These are phyloP conservation scores for Trametes gibbosa DNA, from an alignment of 768 basidiomycete species.

Conservation along the genomic window DNA sequence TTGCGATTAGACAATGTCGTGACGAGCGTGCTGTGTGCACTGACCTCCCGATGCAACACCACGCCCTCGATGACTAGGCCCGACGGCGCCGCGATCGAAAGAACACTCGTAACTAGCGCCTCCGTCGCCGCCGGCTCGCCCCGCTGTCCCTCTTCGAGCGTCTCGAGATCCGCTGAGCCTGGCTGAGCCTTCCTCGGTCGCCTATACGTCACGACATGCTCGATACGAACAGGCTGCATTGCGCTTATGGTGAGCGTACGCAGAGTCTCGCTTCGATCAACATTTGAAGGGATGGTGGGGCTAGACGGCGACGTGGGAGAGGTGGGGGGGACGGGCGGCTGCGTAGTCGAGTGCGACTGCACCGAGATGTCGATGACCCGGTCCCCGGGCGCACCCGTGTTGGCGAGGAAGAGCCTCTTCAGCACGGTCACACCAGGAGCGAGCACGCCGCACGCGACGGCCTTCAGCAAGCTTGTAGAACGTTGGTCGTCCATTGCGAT, in stretches of 20 bases:
- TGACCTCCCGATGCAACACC: slow-evolving; percentile 46
- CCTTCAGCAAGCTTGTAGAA: slow-evolving; percentile 75
- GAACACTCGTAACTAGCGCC: slow-evolving; percentile 1
- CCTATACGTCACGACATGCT: slow-evolving; percentile 54
- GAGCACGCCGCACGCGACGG: slow-evolving; percentile 62
- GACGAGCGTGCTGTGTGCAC: slow-evolving; percentile 10
- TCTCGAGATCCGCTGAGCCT: slow-evolving; percentile 50
- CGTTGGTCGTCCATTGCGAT: slow-evolving; percentile 60
- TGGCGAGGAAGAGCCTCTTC: slow-evolving; percentile 64
- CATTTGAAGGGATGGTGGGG: slow-evolving; percentile 29
- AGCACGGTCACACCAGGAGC: slow-evolving; percentile 51
- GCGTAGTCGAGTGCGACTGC: slow-evolving; percentile 46
- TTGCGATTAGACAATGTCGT: neutral
- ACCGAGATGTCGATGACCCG: slow-evolving; percentile 81
- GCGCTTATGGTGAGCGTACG: slow-evolving; percentile 67
- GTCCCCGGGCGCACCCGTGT: slow-evolving; percentile 62
- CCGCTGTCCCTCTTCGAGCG: slow-evolving; percentile 54
- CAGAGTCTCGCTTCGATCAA: slow-evolving; percentile 55
- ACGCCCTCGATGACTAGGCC: slow-evolving; percentile 51
- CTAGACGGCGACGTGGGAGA: slow-evolving; percentile 18
- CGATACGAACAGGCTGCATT: slow-evolving; percentile 55
- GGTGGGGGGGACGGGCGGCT: slow-evolving; percentile 11
- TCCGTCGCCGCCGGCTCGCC: slow-evolving; percentile 51
- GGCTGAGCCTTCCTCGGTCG: slow-evolving; percentile 40
- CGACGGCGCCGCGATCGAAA: slow-evolving; percentile 15